Percentiles rank a stretch among this genome's conserved stretches.
These are phyloP conservation scores for Podaxis carcinomalis DNA, from an alignment of 768 basidiomycete genomes.

Conservation along the genomic window DNA sequence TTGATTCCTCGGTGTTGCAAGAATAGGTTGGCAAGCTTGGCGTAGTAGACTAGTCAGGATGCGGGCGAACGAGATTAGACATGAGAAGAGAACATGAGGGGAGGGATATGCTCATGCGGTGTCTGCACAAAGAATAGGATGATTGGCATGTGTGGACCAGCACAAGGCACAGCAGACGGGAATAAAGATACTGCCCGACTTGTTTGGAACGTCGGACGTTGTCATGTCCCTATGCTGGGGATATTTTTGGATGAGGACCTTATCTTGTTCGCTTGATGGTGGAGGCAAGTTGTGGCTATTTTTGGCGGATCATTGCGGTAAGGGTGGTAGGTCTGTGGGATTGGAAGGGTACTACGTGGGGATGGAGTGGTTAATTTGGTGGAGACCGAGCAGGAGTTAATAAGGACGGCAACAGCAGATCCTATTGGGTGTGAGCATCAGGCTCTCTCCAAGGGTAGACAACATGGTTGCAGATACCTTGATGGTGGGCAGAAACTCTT, in stretches of 20 bases:
- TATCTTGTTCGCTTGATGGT: conserved; percentile 3
- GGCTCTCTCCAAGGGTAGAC: neutral
- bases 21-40: neutral
- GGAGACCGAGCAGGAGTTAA: neutral
- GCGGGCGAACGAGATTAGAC: neutral
- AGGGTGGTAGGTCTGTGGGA: neutral
- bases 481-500: neutral
- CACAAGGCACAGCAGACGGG: neutral
- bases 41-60: neutral
- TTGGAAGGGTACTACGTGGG: conserved; percentile 1
- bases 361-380: neutral
- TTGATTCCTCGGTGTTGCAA: neutral
- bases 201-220: neutral
- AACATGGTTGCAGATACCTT: neutral
- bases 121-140: neutral
- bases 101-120: neutral
- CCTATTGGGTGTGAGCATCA: neutral
- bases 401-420: neutral
- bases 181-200: neutral
- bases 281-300: neutral
- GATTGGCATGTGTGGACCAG: neutral
- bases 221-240: neutral
- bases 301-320: neutral
- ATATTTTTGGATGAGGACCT: neutral
- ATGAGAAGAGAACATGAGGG: neutral